Percentiles rank a stretch among this genome's conserved stretches.
Conservation (phyloP, 1,284 basidiomycete species). For the Trichosporon ovoides region DNA sequence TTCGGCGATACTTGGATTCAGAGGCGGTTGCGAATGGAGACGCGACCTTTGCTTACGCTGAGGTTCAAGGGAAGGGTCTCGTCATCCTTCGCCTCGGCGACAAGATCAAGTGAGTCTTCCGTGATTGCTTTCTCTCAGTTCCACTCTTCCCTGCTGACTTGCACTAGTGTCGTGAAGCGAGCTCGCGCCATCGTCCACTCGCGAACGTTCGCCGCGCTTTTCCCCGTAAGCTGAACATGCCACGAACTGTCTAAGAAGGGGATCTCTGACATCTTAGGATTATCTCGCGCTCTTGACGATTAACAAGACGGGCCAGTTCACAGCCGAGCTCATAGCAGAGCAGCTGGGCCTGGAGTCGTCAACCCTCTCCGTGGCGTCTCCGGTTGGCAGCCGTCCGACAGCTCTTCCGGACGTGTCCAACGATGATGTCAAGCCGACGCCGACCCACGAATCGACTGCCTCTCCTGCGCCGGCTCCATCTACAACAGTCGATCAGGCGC, state of each 20-base stretch:
- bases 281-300: constrained; percentile 41
- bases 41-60: background rate
- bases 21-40: background rate
- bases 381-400: background rate
- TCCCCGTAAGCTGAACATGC: constrained; percentile 35
- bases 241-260: background rate
- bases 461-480: too few species aligned
- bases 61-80: constrained; percentile 13
- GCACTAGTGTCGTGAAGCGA: constrained; percentile 22
- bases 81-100: constrained; percentile 21
- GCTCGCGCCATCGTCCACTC: constrained; percentile 42
- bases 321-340: constrained; percentile 29
- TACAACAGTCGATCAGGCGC: background rate
- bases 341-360: constrained; percentile 24
- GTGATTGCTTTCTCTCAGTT: too few species aligned
- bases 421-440: background rate
- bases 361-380: background rate
- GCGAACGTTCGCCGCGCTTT: constrained; percentile 35
- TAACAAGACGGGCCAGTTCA: constrained; percentile 27
- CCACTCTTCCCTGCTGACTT: too few species aligned
- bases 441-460: background rate
- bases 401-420: background rate
- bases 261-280: constrained; percentile 27
- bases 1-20: constrained; percentile 7
- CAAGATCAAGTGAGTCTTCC: constrained; percentile 31